Conservation (phyloP, 169 alveolate genomes). For the Theileria parva region DNA sequence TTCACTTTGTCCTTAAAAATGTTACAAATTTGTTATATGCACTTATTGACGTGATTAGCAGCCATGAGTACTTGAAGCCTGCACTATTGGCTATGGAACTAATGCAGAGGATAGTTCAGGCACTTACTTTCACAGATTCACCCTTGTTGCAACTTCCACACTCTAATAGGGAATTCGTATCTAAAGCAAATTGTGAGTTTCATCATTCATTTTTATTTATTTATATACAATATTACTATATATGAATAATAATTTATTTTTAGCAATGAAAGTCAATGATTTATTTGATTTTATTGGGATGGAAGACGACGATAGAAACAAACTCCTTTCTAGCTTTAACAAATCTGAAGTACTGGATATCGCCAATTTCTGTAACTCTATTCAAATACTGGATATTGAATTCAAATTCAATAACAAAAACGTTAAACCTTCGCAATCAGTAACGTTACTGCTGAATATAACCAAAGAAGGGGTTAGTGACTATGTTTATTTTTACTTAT, state of each 20-base stretch:
- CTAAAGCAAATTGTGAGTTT: conserved; percentile 74
- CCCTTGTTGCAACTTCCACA: conserved; percentile 92
- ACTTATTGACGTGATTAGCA: conserved; percentile 96
- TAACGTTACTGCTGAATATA: conserved; percentile 20
- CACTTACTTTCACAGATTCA: conserved; percentile 86
- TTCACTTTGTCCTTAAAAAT: conserved; percentile 73
- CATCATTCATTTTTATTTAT: neutral
- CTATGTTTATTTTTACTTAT: conserved; percentile 47
- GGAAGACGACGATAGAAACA: conserved; percentile 93
- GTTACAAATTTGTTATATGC: conserved; percentile 89
- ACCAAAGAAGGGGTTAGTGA: conserved; percentile 66
- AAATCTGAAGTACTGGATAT: conserved; percentile 81
- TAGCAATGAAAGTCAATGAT: conserved; percentile 84
- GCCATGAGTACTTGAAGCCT: conserved; percentile 92
- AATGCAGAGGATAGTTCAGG: conserved; percentile 96
- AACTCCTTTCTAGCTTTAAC: conserved; percentile 76
- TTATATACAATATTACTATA: neutral
- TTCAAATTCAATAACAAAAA: conserved; percentile 57
- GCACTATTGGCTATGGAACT: conserved; percentile 95
- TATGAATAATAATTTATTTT: neutral
- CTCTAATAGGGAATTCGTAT: conserved; percentile 80
- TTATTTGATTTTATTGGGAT: conserved; percentile 91
- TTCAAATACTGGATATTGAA: conserved; percentile 84
- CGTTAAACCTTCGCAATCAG: conserved; percentile 20
- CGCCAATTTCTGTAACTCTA: conserved; percentile 87